Base-by-base conservation (phyloP, 139 green algal genomes). In the Limnomonas spitsbergensis region DNA sequence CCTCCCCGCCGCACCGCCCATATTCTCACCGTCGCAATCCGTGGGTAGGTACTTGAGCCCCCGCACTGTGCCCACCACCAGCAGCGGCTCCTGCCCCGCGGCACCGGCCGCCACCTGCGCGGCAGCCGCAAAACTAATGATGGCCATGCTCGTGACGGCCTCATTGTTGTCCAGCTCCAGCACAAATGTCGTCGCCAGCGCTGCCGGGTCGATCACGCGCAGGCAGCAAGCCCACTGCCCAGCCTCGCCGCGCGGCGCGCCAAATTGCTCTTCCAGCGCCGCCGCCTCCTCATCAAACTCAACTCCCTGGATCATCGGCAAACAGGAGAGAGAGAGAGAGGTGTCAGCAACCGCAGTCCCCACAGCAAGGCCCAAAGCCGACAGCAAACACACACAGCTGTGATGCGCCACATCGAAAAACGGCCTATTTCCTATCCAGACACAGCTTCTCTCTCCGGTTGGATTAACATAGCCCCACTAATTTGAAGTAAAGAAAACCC, bases 161-260 rank as follows among this genome's bases (percentile, higher is more conserved):
- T 99, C 96, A 61, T 95, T 96, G 77, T 89, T 86, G 61, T 94
- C 91, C 73, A 99, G 85, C 77, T 97, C 92, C 53, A 92, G 47
- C 66, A 91, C 86, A 42, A 83, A 88, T n/a, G 68, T 72, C 34
- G 76, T 86, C 34, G 78, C 79, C 40, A 94, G 83, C 2, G 78
- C 86, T 38, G 84, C 72, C 26, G 92, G 91, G 83, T 97, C 93
- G 1, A 99, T 81, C 0, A 98, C 81, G 4, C 92, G 83, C 26
- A 99, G 36, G 86, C 95, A 98, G 29, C 89, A 94, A 34, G 92
- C 93, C 95, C 95, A 99, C 81, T 94, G 88, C 4, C 91, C 90
- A 6, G 81, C 70, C 37, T 81, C 66, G 27, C 88, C 91, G 42
- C 88, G 88, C 2, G 94, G 90, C 4, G 89, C 80, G 0, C 95